Base-by-base conservation (phyloP, 2,329 filamentous ascomycete species). In the Alternaria longipes region DNA sequence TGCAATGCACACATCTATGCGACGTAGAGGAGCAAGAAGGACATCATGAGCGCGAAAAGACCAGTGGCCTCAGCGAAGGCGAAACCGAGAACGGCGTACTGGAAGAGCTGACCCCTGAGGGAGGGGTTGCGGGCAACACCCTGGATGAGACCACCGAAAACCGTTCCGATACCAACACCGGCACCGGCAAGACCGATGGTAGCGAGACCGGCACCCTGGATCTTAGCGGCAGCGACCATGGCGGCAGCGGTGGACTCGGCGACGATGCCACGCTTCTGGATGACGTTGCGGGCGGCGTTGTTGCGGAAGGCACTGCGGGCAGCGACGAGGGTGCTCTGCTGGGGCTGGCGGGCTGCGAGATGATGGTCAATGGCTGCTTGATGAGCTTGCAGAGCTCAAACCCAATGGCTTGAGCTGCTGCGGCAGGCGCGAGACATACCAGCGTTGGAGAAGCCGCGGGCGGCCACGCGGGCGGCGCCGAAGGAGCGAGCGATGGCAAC, bases 81-180 rank as follows among this genome's bases (percentile, higher is more conserved):
- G 86, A 95, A 95, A 86, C 92, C 92, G 81, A 95, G 86, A 91
- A 95, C 94, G 88, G 92, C 92, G 86, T 95, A 94, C 75, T 91
- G 92, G 91, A 95, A 97, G 80, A 97, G 92, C 89, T 96, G 93
- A 82, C 92, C 92, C 86, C 92, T 91, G 86, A 96, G 91, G 81
- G 91, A 91, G 80, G 92, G 92, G 91, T 97, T 97, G 86, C 92
- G 92, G 86, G 92, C 91, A 82, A 95, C 92, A 85, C 89, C 89
- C 84, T 91, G 90, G 81, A 96, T 87, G 81, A 96, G 91, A 79
- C 91, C 90, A 81, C 91, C 92, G 89, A 96, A 96, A 81, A 96
- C 92, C 81, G 94, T 89, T 87, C 92, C 92, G 84, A 95, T 96
- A 92, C 92, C 92, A 83, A 95, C 92, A 93, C 92, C 91, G 81